These are phyloP conservation scores for Lactarius hatsudake DNA, from an alignment of 768 basidiomycete genomes.

Conservation along the genomic window DNA sequence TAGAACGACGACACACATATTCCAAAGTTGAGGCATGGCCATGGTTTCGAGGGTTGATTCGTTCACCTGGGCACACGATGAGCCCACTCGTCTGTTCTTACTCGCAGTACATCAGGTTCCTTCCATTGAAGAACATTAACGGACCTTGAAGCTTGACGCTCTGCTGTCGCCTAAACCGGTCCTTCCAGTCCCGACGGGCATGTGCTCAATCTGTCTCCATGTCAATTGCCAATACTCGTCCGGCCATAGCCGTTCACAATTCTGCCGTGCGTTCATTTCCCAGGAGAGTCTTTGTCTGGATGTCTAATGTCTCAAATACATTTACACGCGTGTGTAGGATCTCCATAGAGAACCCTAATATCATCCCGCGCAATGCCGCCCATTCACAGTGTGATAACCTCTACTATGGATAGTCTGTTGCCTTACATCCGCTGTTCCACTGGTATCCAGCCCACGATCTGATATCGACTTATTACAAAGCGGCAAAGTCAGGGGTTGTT, in stretches of 20 bases:
- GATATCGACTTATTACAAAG: background rate
- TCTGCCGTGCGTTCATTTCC: conserved; percentile 45
- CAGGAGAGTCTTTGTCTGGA: conserved; percentile 39
- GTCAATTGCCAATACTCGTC: conserved; percentile 30
- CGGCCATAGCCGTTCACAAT: conserved; percentile 45
- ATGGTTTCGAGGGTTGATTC: background rate
- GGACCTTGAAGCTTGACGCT: background rate
- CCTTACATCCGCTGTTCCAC: conserved; percentile 26
- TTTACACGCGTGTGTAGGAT: background rate
- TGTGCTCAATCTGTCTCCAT: conserved; percentile 28
- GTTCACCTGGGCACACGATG: background rate
- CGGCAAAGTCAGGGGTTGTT: background rate
- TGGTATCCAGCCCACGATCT: conserved; percentile 11
- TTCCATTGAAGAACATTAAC: background rate
- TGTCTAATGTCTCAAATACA: conserved; percentile 40
- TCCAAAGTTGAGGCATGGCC: background rate
- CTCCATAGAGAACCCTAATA: conserved; percentile 3
- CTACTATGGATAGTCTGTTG: background rate
- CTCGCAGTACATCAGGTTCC: background rate
- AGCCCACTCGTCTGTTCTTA: background rate
- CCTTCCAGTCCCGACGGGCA: conserved; percentile 25
- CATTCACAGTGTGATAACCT: conserved; percentile 14
- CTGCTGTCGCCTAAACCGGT: conserved; percentile 25
- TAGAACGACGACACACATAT: background rate
- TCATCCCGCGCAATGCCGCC: conserved; percentile 23